phyloP scores from a whole-genome alignment of 148 eudicot genomes.

The Chenopodium quinoa region DNA sequence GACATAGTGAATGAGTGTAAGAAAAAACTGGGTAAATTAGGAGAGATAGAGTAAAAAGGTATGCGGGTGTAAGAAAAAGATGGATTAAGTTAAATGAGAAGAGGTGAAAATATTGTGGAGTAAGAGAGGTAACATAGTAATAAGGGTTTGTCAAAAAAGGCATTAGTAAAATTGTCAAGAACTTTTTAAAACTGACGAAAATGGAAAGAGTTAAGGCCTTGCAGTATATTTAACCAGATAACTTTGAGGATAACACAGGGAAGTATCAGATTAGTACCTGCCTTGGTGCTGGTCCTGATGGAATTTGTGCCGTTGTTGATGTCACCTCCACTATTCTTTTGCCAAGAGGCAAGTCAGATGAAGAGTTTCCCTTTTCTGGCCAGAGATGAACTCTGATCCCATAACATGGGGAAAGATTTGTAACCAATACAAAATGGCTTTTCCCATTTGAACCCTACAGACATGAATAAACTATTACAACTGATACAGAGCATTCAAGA shows the following conservation, averaged over 20 bases:
- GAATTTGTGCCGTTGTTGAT: constrained; percentile 80
- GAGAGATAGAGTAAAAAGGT: too few species aligned
- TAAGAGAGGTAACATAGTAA: too few species aligned
- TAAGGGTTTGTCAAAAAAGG: too few species aligned
- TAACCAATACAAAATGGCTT: constrained; percentile 79
- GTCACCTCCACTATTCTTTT: constrained; percentile 78
- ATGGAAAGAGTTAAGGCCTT: too few species aligned
- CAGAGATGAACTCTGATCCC: constrained; percentile 95
- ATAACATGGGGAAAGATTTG: constrained; percentile 92
- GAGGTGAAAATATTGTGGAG: too few species aligned
- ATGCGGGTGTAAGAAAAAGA: too few species aligned
- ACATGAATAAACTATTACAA: constrained; percentile 20
- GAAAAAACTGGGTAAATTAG: too few species aligned
- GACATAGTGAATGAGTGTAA: too few species aligned
- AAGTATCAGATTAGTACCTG: constrained; percentile 54
- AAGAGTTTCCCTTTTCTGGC: constrained; percentile 72
- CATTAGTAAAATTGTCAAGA: too few species aligned
- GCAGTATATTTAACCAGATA: neutral
- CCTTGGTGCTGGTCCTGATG: constrained; percentile 94
- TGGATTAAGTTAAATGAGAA: too few species aligned
- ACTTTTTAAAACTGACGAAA: too few species aligned
- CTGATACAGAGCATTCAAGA: neutral
- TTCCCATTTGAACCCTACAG: constrained; percentile 67
- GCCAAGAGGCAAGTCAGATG: constrained; percentile 42
- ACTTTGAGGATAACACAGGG: neutral